phyloP scores from a whole-genome alignment of 768 basidiomycete genomes.

The Phylloporus sp. region DNA sequence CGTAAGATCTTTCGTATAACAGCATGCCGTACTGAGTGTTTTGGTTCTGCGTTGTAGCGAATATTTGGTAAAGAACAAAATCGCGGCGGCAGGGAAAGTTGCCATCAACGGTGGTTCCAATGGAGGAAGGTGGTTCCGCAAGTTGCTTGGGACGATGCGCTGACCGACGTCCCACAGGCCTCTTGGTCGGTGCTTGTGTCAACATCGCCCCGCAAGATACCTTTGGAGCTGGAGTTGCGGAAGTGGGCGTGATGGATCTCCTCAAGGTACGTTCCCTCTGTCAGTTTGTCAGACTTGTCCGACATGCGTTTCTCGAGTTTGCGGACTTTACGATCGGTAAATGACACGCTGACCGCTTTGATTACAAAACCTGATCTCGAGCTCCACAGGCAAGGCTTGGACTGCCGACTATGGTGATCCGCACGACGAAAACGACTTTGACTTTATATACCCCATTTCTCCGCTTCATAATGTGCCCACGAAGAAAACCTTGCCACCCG shows the following conservation, averaged over 20 bases:
- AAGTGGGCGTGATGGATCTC: conserved; percentile 78
- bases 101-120: conserved; percentile 79
- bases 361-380: conserved; percentile 6
- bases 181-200: conserved; percentile 80
- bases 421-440: conserved; percentile 70
- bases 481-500: conserved; percentile 57
- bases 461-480: conserved; percentile 75
- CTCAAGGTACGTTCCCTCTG: conserved; percentile 49
- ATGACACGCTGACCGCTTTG: conserved; percentile 1
- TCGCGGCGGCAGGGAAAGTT: conserved; percentile 63
- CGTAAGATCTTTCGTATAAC: conserved; percentile 40
- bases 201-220: conserved; percentile 72
- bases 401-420: conserved; percentile 75
- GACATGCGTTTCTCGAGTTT: conserved; percentile 40
- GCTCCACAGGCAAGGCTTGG: conserved; percentile 60
- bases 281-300: not conserved
- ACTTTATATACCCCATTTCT: conserved; percentile 77
- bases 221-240: conserved; percentile 74
- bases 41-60: conserved; percentile 38
- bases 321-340: conserved; percentile 71
- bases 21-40: not conserved
- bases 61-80: conserved; percentile 68
- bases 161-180: conserved; percentile 37
- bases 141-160: not conserved
- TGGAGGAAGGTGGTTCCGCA: conserved; percentile 47